Evolutionary conservation across 108 stramenopile species (phyloP).

Genomic region (Nannochloropsis salina): DNA sequence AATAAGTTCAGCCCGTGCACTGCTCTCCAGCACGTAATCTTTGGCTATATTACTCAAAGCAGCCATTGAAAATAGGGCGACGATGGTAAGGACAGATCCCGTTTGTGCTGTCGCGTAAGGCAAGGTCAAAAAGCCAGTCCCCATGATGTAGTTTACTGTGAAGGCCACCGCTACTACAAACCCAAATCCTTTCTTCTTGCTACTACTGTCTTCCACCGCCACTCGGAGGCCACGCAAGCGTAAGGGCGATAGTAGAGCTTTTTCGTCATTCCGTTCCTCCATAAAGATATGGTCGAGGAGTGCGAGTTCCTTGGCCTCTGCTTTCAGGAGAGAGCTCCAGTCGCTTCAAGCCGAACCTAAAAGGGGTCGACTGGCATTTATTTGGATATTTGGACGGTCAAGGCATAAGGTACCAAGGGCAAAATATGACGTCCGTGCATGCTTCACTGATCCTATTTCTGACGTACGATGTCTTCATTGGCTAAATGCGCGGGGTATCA

Average conservation of each 20-base stretch:
- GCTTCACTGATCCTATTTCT: too few species aligned
- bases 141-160: constrained; percentile 58
- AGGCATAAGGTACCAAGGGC: too few species aligned
- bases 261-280: too few species aligned
- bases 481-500: too few species aligned
- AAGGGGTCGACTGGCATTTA: too few species aligned
- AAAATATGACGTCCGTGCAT: too few species aligned
- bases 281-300: too few species aligned
- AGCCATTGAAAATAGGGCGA: constrained; percentile 36
- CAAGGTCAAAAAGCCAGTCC: constrained; percentile 58
- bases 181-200: constrained; percentile 10
- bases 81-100: constrained; percentile 46
- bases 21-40: constrained; percentile 48
- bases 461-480: too few species aligned
- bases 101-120: constrained; percentile 53
- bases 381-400: too few species aligned
- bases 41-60: constrained; percentile 45
- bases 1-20: constrained; percentile 48
- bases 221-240: neutral
- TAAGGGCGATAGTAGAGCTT: neutral
- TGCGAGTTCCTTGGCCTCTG: too few species aligned
- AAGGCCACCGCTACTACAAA: constrained; percentile 49
- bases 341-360: too few species aligned
- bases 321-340: too few species aligned
- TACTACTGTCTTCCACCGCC: neutral